Conservation (phyloP, 805 yeast species). For the Ogataea haglerorum region DNA sequence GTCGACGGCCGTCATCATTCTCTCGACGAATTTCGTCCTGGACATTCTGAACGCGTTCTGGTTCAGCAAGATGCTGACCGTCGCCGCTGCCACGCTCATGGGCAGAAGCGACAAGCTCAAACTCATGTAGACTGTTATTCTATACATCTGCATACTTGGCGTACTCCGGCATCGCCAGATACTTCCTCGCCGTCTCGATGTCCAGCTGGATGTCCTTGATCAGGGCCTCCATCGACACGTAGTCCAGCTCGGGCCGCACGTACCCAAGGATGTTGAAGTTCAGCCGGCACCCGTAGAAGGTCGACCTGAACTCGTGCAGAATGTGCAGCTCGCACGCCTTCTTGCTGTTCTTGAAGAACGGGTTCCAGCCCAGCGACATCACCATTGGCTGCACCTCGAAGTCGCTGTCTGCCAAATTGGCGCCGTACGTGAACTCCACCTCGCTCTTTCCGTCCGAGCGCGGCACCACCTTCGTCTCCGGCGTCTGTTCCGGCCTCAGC, state of each 20-base stretch:
- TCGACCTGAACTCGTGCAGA: constrained; percentile 60
- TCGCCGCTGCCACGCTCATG: constrained; percentile 34
- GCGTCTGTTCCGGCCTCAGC: constrained; percentile 17
- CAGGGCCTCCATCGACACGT: constrained; percentile 76
- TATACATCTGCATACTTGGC: constrained; percentile 25
- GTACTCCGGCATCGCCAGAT: constrained; percentile 44
- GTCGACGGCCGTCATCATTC: constrained; percentile 26
- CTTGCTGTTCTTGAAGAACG: constrained; percentile 74
- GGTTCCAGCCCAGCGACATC: constrained; percentile 95
- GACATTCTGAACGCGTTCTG: constrained; percentile 36
- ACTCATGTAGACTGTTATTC: constrained; percentile 25
- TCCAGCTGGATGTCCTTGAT: constrained; percentile 82
- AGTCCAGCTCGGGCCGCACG: constrained; percentile 85
- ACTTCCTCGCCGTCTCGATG: constrained; percentile 59
- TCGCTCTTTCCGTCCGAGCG: constrained; percentile 37
- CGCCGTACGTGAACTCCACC: constrained; percentile 64
- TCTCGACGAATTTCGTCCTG: constrained; percentile 32
- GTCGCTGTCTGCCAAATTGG: constrained; percentile 42
- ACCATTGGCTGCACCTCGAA: constrained; percentile 75
- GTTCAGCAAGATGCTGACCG: constrained; percentile 37
- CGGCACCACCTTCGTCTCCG: constrained; percentile 13
- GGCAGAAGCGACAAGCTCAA: constrained; percentile 30
- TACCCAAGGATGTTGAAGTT: constrained; percentile 77
- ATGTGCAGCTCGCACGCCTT: constrained; percentile 88
- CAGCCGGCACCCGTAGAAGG: constrained; percentile 82